These are phyloP conservation scores for Centrapalus pauciflorus DNA, from an alignment of 129 eudicot species.

Conservation along the genomic window DNA sequence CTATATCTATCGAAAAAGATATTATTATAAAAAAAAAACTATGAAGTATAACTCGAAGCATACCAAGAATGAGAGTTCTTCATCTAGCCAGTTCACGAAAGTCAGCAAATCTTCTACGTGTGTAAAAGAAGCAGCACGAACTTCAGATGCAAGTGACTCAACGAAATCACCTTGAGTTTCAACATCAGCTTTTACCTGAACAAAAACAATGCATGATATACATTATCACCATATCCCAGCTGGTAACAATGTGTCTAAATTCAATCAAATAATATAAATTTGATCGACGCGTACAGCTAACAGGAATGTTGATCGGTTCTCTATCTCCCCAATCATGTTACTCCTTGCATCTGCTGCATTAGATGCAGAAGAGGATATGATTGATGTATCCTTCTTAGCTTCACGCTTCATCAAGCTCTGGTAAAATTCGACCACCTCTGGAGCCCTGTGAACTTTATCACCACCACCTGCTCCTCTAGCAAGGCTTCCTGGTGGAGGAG, in stretches of 20 bases:
- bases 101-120: slow-evolving; percentile 68
- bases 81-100: slow-evolving; percentile 98
- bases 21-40: neutral
- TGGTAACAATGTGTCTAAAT: neutral
- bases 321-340: slow-evolving; percentile 99
- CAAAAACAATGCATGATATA: neutral
- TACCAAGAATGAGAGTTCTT: slow-evolving; percentile 98
- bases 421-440: slow-evolving; percentile 93
- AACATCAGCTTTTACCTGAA: slow-evolving; percentile 98
- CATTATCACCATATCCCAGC: neutral
- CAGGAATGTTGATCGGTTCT: slow-evolving; percentile 92
- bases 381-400: slow-evolving; percentile 78
- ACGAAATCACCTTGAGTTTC: slow-evolving; percentile 99
- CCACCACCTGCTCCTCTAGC: slow-evolving; percentile 57
- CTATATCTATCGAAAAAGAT: neutral
- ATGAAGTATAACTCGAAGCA: neutral
- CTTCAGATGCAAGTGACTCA: slow-evolving; percentile 89
- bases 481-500: slow-evolving; percentile 88
- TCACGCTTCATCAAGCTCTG: slow-evolving; percentile 97
- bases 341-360: slow-evolving; percentile 74
- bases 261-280: neutral
- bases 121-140: slow-evolving; percentile 84
- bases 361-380: slow-evolving; percentile 49
- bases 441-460: slow-evolving; percentile 96
- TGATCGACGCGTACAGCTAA: slow-evolving; percentile 73